Evolutionary conservation across 2,329 filamentous ascomycete genomes (phyloP), one percentile per base, ranked within the genome.

Genomic region (Trichoderma sp.): DNA sequence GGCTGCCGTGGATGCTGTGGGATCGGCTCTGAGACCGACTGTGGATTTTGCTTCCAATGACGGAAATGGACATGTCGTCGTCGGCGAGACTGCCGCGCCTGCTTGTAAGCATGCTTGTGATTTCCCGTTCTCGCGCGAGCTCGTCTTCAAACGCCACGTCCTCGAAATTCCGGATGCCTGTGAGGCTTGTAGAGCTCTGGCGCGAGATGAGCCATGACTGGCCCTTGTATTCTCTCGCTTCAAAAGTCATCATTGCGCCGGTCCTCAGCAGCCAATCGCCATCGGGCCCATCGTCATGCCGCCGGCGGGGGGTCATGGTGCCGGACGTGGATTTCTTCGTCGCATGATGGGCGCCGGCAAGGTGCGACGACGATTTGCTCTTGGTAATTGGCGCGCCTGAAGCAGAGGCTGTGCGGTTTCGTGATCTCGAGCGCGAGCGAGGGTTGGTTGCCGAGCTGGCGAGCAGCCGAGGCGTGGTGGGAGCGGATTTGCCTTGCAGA

Each of bases 151-250:
- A 82, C 13, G 81, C 83, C 70, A 85, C 84, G 49, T 87, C 85
- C 4, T 87, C 86, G 4, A 81, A 80, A 39, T 86, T 83, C 8
- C 79, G 81, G 75, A 84, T 77, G 28, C 82, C 86, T 0, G 83
- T 79, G 21, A 91, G 81, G 74, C 85, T 89, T 10, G 88, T 91
- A 1, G 88, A 90, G 75, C 87, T 90, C 66, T 86, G 87, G 58
- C 88, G 83, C 28, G 88, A 87, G n/a, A 87, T 81, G 24, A 92
- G 84, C 90, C 90, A 92, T 16, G 85, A 81, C 77, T 91, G 89
- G 16, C 90, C 90, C 78, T 91, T 91, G 74, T 82, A 89, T 75
- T 91, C 89, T 68, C 89, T 82, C 21, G 88, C 83, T 75, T 89
- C 87, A 63, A 84, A 85, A 68, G 86, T 86, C 73, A 91, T 85